phyloP scores from a whole-genome alignment of 2,329 filamentous ascomycete species.

The Aspergillus ustus region DNA sequence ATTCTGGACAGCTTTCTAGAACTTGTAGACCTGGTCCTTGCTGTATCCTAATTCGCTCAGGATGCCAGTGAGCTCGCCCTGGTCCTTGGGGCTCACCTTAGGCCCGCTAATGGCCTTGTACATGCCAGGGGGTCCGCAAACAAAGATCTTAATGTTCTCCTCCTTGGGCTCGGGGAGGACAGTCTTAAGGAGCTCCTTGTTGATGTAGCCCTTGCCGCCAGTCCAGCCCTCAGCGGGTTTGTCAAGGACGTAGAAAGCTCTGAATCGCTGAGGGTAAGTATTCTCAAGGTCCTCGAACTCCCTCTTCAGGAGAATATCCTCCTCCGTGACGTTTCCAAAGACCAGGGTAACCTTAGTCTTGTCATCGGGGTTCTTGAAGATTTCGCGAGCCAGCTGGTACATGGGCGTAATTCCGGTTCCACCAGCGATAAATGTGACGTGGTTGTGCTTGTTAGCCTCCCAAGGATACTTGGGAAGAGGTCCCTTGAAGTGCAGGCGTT shows the following conservation, averaged over 20 bases:
- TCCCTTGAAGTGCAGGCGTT: constrained; percentile 89
- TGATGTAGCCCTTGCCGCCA: constrained; percentile 79
- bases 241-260: constrained; percentile 91
- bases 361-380: constrained; percentile 95
- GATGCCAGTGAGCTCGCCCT: constrained; percentile 83
- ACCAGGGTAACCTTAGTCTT: constrained; percentile 97
- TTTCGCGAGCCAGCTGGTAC: constrained; percentile 89
- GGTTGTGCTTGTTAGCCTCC: constrained; percentile 88
- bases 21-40: constrained; percentile 96
- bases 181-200: constrained; percentile 91
- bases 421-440: constrained; percentile 74
- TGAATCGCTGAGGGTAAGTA: constrained; percentile 92
- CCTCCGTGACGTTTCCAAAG: constrained; percentile 86
- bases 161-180: constrained; percentile 90
- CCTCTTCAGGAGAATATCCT: constrained; percentile 88
- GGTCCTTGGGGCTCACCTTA: constrained; percentile 92
- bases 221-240: constrained; percentile 78
- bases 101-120: constrained; percentile 90
- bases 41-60: constrained; percentile 83
- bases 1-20: constrained; percentile 55
- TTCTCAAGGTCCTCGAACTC: constrained; percentile 89
- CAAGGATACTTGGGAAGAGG: constrained; percentile 93
- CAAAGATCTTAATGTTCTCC: constrained; percentile 93
- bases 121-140: constrained; percentile 89
- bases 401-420: constrained; percentile 97